Base-by-base conservation (phyloP, 2,329 filamentous ascomycete genomes). In the Curvularia spicifera region DNA sequence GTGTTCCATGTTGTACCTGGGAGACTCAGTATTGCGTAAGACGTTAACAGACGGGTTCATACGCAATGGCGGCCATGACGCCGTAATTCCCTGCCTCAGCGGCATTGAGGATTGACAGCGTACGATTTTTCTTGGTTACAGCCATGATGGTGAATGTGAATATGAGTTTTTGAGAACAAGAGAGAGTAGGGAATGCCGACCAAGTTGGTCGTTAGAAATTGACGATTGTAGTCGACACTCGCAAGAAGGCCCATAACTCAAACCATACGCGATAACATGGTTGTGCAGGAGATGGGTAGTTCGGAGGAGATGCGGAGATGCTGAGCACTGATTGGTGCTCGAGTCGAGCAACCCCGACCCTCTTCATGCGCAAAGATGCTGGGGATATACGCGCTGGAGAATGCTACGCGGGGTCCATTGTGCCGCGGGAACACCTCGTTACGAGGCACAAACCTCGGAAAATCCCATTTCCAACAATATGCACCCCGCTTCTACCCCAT, bases 71-170 rank as follows among this genome's bases (percentile, higher is more conserved):
- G 62, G 82, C 84, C 2, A 85, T 82, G 28, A 88, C 83, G 44
- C 82, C 85, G 65, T 88, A 88, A 37, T 83, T 80, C 65, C 83
- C 83, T 42, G 77, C 73, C 44, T 80, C 78, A 44, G 86, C 86
- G 44, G 82, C 82, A 66, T 85, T 79, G 64, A 88, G 81, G 65
- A 88, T 87, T 18, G 68, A 67, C 12, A 76, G 22, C 5, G 73
- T 76, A 31, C 73, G 68, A 51, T 76, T 76, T 0, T 61, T 50
- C 39, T 63, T 53, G 5, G 53, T 47, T 29, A 40, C 31, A 18
- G 71, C 43, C 69, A 72, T 72, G 28, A 28, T 56, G 35, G 22
- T 1, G 29, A 18, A 4, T 35, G 22, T 33, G 8, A 5, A 6
- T 52, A 28, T 43, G 20, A 12, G 0, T n/a, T 0, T 44, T 15